Evolutionary conservation across 441 rosid species (phyloP), one percentile per base, ranked within the genome.

Genomic region (Rhodomyrtus psidioides): DNA sequence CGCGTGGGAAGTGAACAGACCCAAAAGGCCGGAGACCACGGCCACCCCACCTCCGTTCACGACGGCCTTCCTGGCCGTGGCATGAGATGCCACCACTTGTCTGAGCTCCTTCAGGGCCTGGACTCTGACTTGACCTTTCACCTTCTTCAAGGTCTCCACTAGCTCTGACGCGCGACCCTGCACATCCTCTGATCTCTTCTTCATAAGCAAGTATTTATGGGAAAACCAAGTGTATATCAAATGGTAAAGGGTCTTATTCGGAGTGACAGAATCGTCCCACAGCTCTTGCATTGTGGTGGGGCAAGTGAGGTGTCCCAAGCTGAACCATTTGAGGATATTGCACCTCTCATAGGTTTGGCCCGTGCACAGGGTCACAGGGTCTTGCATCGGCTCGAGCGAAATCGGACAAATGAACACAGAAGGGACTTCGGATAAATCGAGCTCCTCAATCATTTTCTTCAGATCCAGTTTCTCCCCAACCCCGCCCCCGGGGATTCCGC

Each of bases 201-300:
- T 97, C 98, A 97, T 88, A n/a, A 91, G 88, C 86, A 92, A 81
- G 89, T 96, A 96, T 89, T 94, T 97, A 57, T 93, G 98, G 15
- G 95, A 92, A 86, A 96, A 95, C 99, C 98, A 97, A 83, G 93
- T 93, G 85, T 87, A 86, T 90, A 96, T 97, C 85, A 97, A 89
- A 87, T 96, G 98, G 88, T 94, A 92, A 23, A 97, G 93, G 42
- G 98, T 97, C 82, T 87, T 94, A 75, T 97, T 97, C 6, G 99
- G 99, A 23, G 97, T 97, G 24, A 97, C 90, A 0, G 95, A 85
- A 62, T 94, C 93, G 82, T 97, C 99, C 99, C 99, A 97, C 14
- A 97, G 96, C 92, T 94, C 99, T 55, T 97, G 99, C 99, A 97
- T 97, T 74, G 98, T 97, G 4, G 99, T 96, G 58, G 99, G 99